Conservation (phyloP, 257 asterid species). For the Solanum corneliomulleri region DNA sequence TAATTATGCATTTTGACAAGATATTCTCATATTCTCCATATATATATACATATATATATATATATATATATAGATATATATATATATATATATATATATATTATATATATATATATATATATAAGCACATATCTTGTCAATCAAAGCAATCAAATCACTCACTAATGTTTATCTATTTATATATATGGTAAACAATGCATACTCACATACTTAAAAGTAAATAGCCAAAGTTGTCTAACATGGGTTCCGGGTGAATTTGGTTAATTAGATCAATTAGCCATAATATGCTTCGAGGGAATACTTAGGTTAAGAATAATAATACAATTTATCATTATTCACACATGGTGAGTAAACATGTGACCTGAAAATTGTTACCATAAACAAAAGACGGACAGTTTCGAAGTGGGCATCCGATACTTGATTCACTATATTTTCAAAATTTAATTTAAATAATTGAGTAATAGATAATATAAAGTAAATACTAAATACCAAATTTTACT, state of each 20-base stretch:
- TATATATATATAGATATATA: too few relatives aligned
- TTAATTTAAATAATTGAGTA: background rate
- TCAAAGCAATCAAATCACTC: background rate
- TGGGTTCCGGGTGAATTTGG: background rate
- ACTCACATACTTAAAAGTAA: background rate
- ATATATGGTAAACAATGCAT: background rate
- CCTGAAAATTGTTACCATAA: background rate
- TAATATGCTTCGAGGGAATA: background rate
- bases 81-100: too few relatives aligned
- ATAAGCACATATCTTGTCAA: background rate
- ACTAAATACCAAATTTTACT: background rate
- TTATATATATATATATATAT: too few relatives aligned
- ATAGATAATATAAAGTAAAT: background rate
- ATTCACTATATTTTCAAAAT: background rate
- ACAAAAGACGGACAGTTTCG: background rate
- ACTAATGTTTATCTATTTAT: background rate
- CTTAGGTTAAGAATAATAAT: background rate
- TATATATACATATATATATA: too few relatives aligned
- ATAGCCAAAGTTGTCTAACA: background rate
- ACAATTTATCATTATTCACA: background rate
- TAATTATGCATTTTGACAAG: background rate
- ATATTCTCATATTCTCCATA: background rate
- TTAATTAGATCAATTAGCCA: background rate
- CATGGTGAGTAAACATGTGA: background rate
- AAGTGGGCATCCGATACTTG: background rate